Percentiles rank a stretch among this genome's conserved stretches.
Evolutionary conservation across 805 yeast genomes (phyloP).

Genomic region (Teunomyces gatunensis): DNA sequence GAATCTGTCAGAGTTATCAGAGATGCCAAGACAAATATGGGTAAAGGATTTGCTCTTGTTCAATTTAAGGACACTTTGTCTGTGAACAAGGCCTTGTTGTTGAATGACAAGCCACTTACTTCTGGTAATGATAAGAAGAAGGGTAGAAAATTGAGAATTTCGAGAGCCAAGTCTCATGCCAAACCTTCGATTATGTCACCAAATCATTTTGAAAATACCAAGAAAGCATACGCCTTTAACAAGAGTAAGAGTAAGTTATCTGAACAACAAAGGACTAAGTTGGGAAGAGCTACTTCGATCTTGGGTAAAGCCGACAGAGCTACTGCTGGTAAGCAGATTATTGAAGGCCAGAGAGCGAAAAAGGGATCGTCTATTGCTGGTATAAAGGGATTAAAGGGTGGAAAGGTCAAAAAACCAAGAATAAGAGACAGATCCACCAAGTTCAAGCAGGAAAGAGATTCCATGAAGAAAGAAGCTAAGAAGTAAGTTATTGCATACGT

Average conservation of each 20-base stretch:
- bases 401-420: slow-evolving; percentile 54
- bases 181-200: slow-evolving; percentile 45
- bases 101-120: slow-evolving; percentile 62
- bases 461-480: slow-evolving; percentile 16
- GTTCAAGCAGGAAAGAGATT: slow-evolving; percentile 42
- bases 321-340: slow-evolving; percentile 53
- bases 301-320: slow-evolving; percentile 80
- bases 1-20: slow-evolving; percentile 89
- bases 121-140: slow-evolving; percentile 24
- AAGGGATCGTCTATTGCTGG: slow-evolving; percentile 65
- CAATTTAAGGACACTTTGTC: slow-evolving; percentile 74
- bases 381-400: slow-evolving; percentile 51
- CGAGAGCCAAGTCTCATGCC: slow-evolving; percentile 48
- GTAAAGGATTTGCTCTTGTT: slow-evolving; percentile 96
- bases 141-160: slow-evolving; percentile 68
- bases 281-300: slow-evolving; percentile 76
- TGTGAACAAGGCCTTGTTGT: slow-evolving; percentile 77
- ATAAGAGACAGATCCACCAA: slow-evolving; percentile 52
- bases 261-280: slow-evolving; percentile 68
- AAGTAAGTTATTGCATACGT: slow-evolving; percentile 4
- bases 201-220: slow-evolving; percentile 37
- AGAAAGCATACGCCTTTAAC: slow-evolving; percentile 22
- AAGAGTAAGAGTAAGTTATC: slow-evolving; percentile 37
- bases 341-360: slow-evolving; percentile 78
- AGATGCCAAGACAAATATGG: slow-evolving; percentile 90